phyloP scores from a whole-genome alignment of 163 green algal species.

The Volvox carteri region DNA sequence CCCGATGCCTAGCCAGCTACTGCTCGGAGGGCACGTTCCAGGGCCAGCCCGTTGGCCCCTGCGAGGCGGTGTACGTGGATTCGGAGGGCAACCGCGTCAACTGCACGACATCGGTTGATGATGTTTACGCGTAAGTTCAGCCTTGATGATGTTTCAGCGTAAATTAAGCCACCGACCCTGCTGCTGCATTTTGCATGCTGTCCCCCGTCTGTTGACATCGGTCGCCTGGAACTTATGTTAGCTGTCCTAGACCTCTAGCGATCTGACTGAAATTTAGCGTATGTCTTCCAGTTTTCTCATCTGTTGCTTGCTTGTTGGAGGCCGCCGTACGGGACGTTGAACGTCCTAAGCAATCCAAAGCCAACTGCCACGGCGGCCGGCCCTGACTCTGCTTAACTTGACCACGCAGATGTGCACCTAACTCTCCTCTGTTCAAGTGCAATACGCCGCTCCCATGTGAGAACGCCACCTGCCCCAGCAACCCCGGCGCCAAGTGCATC shows the following conservation, averaged over 20 bases:
- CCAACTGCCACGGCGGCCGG: no score
- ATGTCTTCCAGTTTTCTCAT: no score
- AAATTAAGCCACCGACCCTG: background rate
- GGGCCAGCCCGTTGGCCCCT: background rate
- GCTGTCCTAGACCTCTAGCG: background rate
- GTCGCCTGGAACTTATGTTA: background rate
- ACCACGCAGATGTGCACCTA: background rate
- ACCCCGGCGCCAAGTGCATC: background rate
- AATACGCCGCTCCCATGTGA: background rate
- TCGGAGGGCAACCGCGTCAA: background rate
- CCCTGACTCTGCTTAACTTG: background rate
- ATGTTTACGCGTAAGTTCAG: no score
- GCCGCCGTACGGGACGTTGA: no score
- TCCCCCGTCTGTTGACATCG: no score
- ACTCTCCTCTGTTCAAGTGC: background rate
- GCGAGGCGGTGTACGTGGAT: background rate
- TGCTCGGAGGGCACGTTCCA: background rate
- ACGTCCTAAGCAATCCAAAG: no score
- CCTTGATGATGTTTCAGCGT: no score
- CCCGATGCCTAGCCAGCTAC: conserved; percentile 16
- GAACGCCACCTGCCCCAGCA: background rate
- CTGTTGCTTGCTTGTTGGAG: no score
- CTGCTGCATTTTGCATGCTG: no score
- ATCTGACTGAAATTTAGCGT: no score
- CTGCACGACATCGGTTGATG: background rate